Base-by-base conservation (phyloP, 352 stramenopile genomes). In the Phytophthora kernoviae region DNA sequence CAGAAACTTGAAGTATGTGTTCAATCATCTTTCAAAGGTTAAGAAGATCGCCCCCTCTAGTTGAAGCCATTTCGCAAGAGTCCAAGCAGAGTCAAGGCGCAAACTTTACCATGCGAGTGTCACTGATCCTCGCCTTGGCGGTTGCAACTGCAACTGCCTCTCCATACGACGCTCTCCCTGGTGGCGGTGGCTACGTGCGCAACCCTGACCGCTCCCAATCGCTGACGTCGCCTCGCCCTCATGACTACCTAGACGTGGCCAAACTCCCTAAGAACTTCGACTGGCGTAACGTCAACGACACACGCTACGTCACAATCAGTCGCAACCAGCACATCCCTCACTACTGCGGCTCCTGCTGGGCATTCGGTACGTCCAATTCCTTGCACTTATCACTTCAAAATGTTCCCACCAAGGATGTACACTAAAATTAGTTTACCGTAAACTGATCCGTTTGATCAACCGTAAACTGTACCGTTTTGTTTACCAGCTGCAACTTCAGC, bases 191-290 rank as follows among this genome's bases (percentile, higher is more conserved):
- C 71, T 93, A 93, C 66, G 68, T 84, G 63, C 86, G 86, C 73
- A 81, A 78, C 53, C 57, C 72, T 0, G 79, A 95, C 60, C 86
- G 86, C 58, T 90, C 82, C 45, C 70, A 83, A 43, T 66, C 76
- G 43, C 49, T 95, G 30, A 85, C 77, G 58, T 79, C 73, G 8
- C 67, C 85, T 6, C 79, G 73, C 4, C 83, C 87, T 14, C 85
- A 95, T 58, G 69, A 90, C 22, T 78, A 87, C 44, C 32, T 97
- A 11, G 77, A 91, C 43, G 33, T 65, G 18, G 45, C 59, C 5
- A 72, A 90, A 34, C 64, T 99, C 27, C 97, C 97, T 37, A 90
- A 93, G 64, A 86, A 79, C 55, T 99, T 98, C 65, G 92, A 96
- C 70, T 99, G 96, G 96, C 84, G 86, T 60, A 88, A 80, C 51